Percentiles rank a stretch among this genome's conserved stretches.
These are phyloP conservation scores for Aspergillus caelatus DNA, from an alignment of 2,329 filamentous ascomycete species.

Conservation along the genomic window DNA sequence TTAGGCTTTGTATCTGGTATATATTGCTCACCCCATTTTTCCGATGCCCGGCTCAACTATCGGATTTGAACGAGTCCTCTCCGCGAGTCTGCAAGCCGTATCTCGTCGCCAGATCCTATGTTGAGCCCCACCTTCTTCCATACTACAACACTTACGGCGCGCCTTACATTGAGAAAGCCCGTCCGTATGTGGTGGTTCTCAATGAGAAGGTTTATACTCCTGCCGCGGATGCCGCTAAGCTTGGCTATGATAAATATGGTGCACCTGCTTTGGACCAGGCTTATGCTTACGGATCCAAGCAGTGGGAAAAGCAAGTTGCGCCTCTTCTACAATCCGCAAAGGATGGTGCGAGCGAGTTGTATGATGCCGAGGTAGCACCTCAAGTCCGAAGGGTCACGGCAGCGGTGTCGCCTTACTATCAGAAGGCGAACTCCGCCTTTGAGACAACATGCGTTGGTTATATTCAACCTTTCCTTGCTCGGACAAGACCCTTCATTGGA, in stretches of 20 bases:
- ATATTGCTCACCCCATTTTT: slow-evolving; percentile 78
- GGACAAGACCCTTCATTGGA: slow-evolving; percentile 72
- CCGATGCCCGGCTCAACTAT: slow-evolving; percentile 73
- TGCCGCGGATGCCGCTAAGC: slow-evolving; percentile 63
- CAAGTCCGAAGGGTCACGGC: slow-evolving; percentile 67
- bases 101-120: slow-evolving; percentile 63
- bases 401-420: slow-evolving; percentile 71
- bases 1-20: slow-evolving; percentile 82
- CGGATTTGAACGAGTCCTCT: slow-evolving; percentile 68
- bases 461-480: slow-evolving; percentile 73
- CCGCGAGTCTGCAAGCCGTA: slow-evolving; percentile 84
- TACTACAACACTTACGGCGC: slow-evolving; percentile 85
- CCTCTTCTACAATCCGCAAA: slow-evolving; percentile 73
- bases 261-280: slow-evolving; percentile 72
- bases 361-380: slow-evolving; percentile 71
- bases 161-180: slow-evolving; percentile 75
- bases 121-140: slow-evolving; percentile 76
- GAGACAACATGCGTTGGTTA: slow-evolving; percentile 48
- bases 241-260: slow-evolving; percentile 68
- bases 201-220: slow-evolving; percentile 69
- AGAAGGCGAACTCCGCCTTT: slow-evolving; percentile 66
- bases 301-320: slow-evolving; percentile 79
- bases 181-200: slow-evolving; percentile 68
- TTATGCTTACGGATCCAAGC: slow-evolving; percentile 64
- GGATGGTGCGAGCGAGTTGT: slow-evolving; percentile 63